These are phyloP conservation scores for Suillus subaureus DNA, from an alignment of 768 basidiomycete genomes.

Conservation along the genomic window DNA sequence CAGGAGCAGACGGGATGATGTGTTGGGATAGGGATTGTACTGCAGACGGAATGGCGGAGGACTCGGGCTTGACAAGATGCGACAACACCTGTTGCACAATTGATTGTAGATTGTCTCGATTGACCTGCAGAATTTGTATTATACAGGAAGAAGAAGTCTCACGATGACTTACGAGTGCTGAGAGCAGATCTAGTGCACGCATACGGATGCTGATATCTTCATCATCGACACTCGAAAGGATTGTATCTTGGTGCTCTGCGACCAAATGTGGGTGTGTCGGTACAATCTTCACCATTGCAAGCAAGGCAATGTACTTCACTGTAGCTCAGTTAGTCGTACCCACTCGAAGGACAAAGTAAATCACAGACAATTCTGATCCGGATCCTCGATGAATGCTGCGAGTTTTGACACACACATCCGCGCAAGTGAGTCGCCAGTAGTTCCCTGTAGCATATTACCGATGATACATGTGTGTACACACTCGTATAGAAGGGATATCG, in stretches of 20 bases:
- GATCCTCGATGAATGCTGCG: constrained; percentile 86
- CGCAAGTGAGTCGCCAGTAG: constrained; percentile 79
- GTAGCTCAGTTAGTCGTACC: constrained; percentile 8
- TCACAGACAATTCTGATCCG: constrained; percentile 91
- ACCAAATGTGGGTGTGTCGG: constrained; percentile 89
- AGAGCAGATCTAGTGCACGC: constrained; percentile 91
- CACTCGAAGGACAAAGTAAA: background rate
- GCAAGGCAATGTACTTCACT: constrained; percentile 97
- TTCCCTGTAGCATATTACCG: constrained; percentile 89
- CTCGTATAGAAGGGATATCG: constrained; percentile 95
- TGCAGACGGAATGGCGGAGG: constrained; percentile 59
- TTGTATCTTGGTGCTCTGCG: constrained; percentile 89
- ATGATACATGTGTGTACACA: constrained; percentile 98
- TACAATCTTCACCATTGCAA: constrained; percentile 95
- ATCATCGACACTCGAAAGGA: constrained; percentile 87
- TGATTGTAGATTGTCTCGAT: constrained; percentile 80
- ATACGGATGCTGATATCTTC: constrained; percentile 95
- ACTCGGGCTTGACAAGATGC: constrained; percentile 72
- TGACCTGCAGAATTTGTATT: constrained; percentile 56
- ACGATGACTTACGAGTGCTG: constrained; percentile 74
- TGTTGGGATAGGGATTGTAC: constrained; percentile 55
- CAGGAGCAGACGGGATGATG: constrained; percentile 42
- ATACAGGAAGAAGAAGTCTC: background rate
- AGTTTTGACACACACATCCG: constrained; percentile 91
- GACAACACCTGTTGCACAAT: constrained; percentile 89